phyloP scores from a whole-genome alignment of 257 asterid genomes.

The Galeopsis tetrahit region DNA sequence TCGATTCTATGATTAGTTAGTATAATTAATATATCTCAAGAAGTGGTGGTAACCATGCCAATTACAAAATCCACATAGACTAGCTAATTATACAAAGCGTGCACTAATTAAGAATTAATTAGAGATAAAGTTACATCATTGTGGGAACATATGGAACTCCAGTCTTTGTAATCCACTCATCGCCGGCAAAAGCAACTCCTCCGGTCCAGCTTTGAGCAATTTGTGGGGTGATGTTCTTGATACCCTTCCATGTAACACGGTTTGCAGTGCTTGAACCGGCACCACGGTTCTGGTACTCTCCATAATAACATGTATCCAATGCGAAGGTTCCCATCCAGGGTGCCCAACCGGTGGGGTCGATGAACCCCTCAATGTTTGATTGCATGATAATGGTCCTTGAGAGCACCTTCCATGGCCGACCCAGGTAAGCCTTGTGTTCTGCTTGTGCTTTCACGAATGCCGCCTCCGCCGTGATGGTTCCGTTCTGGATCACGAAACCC shows the following conservation, averaged over 20 bases:
- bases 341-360: constrained; percentile 54
- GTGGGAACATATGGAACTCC: constrained; percentile 47
- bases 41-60: too few species aligned
- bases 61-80: too few species aligned
- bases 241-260: constrained; percentile 52
- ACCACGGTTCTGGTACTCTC: constrained; percentile 52
- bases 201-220: constrained; percentile 35
- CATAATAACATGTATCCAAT: constrained; percentile 41
- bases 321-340: constrained; percentile 46
- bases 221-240: constrained; percentile 27
- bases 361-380: constrained; percentile 36
- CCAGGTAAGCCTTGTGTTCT: constrained; percentile 39
- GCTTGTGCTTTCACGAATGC: constrained; percentile 25
- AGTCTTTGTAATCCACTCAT: constrained; percentile 33
- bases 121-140: constrained; percentile 30
- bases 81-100: too few species aligned
- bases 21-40: too few species aligned
- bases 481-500: constrained; percentile 48
- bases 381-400: constrained; percentile 61
- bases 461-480: constrained; percentile 39
- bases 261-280: constrained; percentile 38
- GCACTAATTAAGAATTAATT: too few species aligned
- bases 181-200: constrained; percentile 22
- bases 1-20: too few species aligned
- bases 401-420: constrained; percentile 64